Evolutionary conservation across 2,329 filamentous ascomycete genomes (phyloP).

Genomic region (Ilyonectria robusta): DNA sequence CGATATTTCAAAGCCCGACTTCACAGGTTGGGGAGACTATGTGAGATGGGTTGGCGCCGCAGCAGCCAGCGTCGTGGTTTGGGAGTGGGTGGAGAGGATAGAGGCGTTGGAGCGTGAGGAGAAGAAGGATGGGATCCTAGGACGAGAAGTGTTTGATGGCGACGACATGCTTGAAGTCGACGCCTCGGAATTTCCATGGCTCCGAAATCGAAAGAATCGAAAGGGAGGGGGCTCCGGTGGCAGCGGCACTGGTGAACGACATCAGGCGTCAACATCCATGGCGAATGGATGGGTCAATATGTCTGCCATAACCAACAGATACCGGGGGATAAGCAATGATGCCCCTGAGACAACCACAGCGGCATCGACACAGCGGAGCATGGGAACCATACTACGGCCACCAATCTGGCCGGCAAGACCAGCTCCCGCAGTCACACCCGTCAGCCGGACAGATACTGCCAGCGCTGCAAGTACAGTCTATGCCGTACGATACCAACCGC

Average conservation of each 20-base stretch:
- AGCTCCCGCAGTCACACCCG: conserved; percentile 67
- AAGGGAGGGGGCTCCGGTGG: conserved; percentile 48
- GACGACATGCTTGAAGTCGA: conserved; percentile 88
- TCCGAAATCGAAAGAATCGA: conserved; percentile 54
- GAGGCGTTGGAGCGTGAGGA: conserved; percentile 93
- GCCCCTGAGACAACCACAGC: conserved; percentile 39
- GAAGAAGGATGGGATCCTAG: conserved; percentile 92
- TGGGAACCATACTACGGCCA: conserved; percentile 61
- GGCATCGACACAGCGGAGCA: conserved; percentile 46
- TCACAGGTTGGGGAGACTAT: conserved; percentile 95
- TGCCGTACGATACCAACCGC: conserved; percentile 72
- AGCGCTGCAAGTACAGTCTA: conserved; percentile 77
- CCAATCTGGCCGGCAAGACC: conserved; percentile 71
- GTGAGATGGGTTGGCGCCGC: conserved; percentile 97
- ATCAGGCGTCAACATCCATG: conserved; percentile 32
- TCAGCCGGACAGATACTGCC: conserved; percentile 74
- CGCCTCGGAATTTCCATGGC: conserved; percentile 65
- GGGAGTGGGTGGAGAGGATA: conserved; percentile 98
- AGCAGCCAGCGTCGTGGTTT: conserved; percentile 95
- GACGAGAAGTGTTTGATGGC: conserved; percentile 91
- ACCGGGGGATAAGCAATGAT: conserved; percentile 42
- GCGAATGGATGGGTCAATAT: conserved; percentile 49
- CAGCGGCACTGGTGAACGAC: conserved; percentile 33
- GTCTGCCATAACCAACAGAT: conserved; percentile 45
- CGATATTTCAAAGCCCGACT: conserved; percentile 87